phyloP scores from a whole-genome alignment of 768 basidiomycete genomes.

The Kwoniella sp. region DNA sequence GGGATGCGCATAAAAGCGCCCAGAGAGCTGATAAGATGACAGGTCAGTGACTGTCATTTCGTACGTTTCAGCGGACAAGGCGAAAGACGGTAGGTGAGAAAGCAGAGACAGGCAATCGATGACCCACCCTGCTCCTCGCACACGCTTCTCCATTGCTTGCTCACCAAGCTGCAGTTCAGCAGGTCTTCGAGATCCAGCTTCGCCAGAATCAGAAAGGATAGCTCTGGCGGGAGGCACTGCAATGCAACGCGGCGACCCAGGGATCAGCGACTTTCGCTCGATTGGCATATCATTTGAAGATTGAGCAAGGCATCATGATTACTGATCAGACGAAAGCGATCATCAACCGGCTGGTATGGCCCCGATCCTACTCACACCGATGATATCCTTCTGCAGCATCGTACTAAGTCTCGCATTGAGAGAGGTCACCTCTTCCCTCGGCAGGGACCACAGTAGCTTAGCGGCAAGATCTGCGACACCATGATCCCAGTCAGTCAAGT shows the following conservation, averaged over 20 bases:
- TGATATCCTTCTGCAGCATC: slow-evolving; percentile 46
- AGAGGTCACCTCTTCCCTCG: slow-evolving; percentile 40
- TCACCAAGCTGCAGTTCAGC: slow-evolving; percentile 34
- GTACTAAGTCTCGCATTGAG: slow-evolving; percentile 25
- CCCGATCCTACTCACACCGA: slow-evolving; percentile 33
- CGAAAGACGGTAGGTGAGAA: no score
- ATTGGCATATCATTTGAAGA: no score
- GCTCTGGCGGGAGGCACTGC: slow-evolving; percentile 41
- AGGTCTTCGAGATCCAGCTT: slow-evolving; percentile 36
- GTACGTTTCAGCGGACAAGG: no score
- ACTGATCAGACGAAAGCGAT: no score
- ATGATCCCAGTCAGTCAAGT: no score
- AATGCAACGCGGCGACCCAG: no score
- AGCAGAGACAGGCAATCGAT: no score
- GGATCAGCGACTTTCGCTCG: no score
- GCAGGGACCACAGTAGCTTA: slow-evolving; percentile 41
- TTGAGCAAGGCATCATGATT: no score
- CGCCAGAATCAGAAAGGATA: slow-evolving; percentile 29
- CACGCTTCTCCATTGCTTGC: slow-evolving; percentile 31
- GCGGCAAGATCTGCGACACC: slow-evolving; percentile 21
- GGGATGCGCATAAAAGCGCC: slow-evolving; percentile 27
- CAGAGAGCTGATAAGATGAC: slow-evolving; percentile 30
- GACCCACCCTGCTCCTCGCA: slow-evolving; percentile 36
- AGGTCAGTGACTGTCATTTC: no score
- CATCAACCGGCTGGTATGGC: not conserved